These are phyloP conservation scores for Chlamydomonas sp. DNA, from an alignment of 139 green algal species.

Conservation along the genomic window DNA sequence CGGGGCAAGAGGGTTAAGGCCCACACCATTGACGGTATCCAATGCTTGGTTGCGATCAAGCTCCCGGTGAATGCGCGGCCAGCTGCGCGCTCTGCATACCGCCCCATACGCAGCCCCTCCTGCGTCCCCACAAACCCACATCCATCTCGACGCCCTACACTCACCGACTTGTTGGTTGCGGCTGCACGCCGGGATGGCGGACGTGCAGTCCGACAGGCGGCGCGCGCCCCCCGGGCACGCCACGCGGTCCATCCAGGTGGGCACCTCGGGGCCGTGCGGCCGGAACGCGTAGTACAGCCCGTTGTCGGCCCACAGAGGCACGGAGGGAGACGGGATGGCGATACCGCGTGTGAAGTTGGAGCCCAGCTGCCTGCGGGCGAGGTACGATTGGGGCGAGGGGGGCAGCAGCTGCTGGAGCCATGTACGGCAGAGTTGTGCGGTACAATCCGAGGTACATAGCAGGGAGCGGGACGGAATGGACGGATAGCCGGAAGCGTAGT, in stretches of 20 bases:
- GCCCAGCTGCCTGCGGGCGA: conserved; percentile 6
- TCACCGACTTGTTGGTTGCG: conserved; percentile 4
- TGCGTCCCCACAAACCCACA: background rate
- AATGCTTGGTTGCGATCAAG: too few relatives aligned
- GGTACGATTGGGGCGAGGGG: background rate
- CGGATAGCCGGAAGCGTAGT: too few relatives aligned
- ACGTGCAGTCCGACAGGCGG: background rate
- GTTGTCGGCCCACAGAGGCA: background rate
- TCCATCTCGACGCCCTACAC: background rate
- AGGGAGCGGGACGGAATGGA: too few relatives aligned
- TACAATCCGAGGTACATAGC: too few relatives aligned
- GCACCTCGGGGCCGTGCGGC: background rate
- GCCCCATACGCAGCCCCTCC: too few relatives aligned
- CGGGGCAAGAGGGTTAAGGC: background rate
- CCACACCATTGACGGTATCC: too few relatives aligned
- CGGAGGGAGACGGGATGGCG: background rate
- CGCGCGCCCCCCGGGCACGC: background rate
- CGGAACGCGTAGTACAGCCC: conserved; percentile 13
- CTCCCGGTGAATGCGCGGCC: too few relatives aligned
- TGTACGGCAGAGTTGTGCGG: too few relatives aligned
- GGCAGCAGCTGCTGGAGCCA: too few relatives aligned
- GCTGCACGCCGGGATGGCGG: background rate
- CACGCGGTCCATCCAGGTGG: conserved; percentile 8
- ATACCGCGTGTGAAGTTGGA: background rate
- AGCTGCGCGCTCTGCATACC: too few relatives aligned